Percentiles rank a stretch among this genome's conserved stretches.
These are phyloP conservation scores for Syzygium oleosum DNA, from an alignment of 345 rosid genomes.

Conservation along the genomic window DNA sequence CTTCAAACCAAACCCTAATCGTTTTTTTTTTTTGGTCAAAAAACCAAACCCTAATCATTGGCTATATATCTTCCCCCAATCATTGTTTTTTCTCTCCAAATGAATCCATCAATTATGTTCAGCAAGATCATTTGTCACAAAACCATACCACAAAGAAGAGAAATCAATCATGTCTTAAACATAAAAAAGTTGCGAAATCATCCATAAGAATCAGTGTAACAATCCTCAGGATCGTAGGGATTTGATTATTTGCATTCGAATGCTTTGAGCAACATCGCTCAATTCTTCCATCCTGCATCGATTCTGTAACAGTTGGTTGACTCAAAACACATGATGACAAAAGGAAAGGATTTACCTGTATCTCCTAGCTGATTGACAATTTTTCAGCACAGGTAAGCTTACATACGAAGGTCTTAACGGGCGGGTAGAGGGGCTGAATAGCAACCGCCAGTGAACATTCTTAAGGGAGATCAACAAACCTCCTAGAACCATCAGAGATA, in stretches of 20 bases:
- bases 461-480: background rate
- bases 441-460: background rate
- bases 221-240: background rate
- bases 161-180: no score
- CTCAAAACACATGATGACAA: background rate
- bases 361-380: background rate
- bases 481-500: background rate
- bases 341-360: background rate
- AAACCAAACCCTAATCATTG: background rate
- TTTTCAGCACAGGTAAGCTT: rapidly evolving
- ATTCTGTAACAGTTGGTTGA: no score
- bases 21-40: no score
- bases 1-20: background rate
- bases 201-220: background rate
- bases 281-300: no score
- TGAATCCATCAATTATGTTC: background rate
- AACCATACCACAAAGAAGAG: no score
- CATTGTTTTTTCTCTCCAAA: background rate
- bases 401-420: background rate
- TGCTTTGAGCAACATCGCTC: no score
- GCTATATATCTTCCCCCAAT: background rate
- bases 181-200: no score
- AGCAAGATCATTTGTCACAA: no score
- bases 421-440: background rate
- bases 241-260: no score